Evolutionary conservation across 345 rosid species (phyloP).

Genomic region (Lepidium aucheri): DNA sequence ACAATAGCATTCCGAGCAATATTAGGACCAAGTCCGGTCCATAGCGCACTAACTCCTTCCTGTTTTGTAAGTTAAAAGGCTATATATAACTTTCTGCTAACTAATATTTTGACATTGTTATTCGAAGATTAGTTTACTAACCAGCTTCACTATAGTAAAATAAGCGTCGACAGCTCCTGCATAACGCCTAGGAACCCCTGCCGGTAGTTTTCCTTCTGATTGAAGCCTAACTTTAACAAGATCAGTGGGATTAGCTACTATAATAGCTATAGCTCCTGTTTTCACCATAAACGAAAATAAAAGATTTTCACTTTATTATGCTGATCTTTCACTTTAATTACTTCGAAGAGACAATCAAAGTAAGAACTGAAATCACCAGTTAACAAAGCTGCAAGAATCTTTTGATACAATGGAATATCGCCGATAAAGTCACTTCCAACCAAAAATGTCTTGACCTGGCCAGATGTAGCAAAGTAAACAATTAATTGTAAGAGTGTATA

Average conservation of each 20-base stretch:
- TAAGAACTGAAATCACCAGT: conserved; percentile 50
- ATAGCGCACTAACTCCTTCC: conserved; percentile 85
- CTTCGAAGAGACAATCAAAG: not conserved
- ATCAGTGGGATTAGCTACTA: conserved; percentile 92
- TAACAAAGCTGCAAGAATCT: conserved; percentile 80
- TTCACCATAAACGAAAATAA: not conserved
- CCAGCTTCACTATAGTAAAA: conserved; percentile 67
- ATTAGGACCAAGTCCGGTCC: conserved; percentile 98
- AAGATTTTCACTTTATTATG: not conserved
- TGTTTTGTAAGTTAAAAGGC: conserved; percentile 7
- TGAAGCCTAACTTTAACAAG: conserved; percentile 95
- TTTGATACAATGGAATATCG: conserved; percentile 72
- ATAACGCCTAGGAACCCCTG: conserved; percentile 83
- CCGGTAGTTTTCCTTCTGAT: conserved; percentile 83
- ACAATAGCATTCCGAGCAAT: conserved; percentile 88
- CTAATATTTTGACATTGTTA: not conserved
- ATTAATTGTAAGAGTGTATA: not conserved
- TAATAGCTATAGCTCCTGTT: conserved; percentile 86
- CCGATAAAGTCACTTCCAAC: conserved; percentile 78
- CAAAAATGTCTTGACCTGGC: conserved; percentile 76
- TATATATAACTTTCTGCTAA: not conserved
- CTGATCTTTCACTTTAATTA: not conserved
- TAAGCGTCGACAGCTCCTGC: conserved; percentile 87
- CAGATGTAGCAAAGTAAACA: conserved; percentile 15
- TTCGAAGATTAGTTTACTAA: conserved; percentile 19